phyloP scores from a whole-genome alignment of 306 rosid genomes.

The Acacia confusa region DNA sequence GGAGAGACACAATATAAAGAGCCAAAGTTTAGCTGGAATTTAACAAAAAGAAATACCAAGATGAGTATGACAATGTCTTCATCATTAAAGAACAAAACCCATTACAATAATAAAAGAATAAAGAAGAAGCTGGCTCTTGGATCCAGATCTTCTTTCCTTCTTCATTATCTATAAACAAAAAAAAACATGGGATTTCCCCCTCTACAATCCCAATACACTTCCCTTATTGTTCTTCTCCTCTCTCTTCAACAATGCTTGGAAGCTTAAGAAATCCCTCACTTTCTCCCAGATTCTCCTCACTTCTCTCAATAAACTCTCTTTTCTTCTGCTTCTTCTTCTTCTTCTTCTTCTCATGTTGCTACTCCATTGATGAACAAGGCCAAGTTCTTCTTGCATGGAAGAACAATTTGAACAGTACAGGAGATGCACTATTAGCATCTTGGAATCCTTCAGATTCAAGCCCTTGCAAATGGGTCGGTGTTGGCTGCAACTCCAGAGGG shows the following conservation, averaged over 20 bases:
- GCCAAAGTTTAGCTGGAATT: conserved; percentile 17
- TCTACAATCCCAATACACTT: conserved; percentile 90
- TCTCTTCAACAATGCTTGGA: conserved; percentile 87
- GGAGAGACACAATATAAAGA: conserved; percentile 22
- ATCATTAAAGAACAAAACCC: conserved; percentile 45
- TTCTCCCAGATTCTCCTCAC: conserved; percentile 61
- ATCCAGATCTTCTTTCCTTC: conserved; percentile 71
- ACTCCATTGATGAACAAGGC: conserved; percentile 82
- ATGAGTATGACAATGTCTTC: conserved; percentile 44
- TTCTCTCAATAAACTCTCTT: conserved; percentile 55
- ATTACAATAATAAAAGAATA: conserved; percentile 54
- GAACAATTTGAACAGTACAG: conserved; percentile 56
- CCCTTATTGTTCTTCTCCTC: conserved; percentile 43
- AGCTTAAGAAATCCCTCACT: conserved; percentile 67
- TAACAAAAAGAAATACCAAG: conserved; percentile 11
- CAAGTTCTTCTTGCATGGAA: conserved; percentile 84
- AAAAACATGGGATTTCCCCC: conserved; percentile 88
- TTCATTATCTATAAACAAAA: conserved; percentile 77
- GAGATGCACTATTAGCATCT: conserved; percentile 49
- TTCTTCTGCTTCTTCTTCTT: conserved; percentile 8
- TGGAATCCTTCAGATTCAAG: conserved; percentile 57
- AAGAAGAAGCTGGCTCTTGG: conserved; percentile 61
- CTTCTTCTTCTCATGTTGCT: conserved; percentile 48
- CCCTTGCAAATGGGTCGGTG: conserved; percentile 87
- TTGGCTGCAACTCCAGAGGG: conserved; percentile 65